Conservation (phyloP, 225 moss, liverwort and hornwort genomes). For the Rhytidiadelphus loreus region DNA sequence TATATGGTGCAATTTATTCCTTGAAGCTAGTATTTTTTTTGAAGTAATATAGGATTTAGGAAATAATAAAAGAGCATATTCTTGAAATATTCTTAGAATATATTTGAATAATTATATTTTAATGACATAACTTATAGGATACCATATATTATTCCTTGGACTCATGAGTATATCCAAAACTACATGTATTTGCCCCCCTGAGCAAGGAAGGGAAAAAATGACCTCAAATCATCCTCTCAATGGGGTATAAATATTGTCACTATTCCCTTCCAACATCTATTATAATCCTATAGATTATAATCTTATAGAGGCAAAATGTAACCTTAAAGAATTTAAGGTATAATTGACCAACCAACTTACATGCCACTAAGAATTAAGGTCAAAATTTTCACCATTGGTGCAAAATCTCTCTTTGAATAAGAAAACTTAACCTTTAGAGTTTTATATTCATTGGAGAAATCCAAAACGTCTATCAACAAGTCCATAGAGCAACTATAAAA, state of each 20-base stretch:
- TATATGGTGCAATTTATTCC: not conserved
- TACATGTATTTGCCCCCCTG: not conserved
- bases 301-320: not conserved
- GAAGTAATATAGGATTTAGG: not conserved
- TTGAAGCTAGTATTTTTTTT: not conserved
- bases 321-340: not conserved
- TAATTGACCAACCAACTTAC: not conserved
- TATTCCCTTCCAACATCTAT: not conserved
- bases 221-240: not conserved
- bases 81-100: not conserved
- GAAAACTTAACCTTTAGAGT: not conserved
- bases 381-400: not conserved
- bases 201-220: not conserved
- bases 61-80: not conserved
- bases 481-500: not conserved
- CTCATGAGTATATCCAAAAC: not conserved
- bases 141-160: not conserved
- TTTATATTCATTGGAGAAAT: not conserved
- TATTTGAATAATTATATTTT: not conserved
- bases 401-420: not conserved
- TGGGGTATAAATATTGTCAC: rapidly evolving
- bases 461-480: not conserved
- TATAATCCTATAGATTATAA: not conserved
- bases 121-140: not conserved
- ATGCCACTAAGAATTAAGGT: no score